These are phyloP conservation scores for Ascochyta pisi DNA, from an alignment of 2,329 filamentous ascomycete genomes.

Conservation along the genomic window DNA sequence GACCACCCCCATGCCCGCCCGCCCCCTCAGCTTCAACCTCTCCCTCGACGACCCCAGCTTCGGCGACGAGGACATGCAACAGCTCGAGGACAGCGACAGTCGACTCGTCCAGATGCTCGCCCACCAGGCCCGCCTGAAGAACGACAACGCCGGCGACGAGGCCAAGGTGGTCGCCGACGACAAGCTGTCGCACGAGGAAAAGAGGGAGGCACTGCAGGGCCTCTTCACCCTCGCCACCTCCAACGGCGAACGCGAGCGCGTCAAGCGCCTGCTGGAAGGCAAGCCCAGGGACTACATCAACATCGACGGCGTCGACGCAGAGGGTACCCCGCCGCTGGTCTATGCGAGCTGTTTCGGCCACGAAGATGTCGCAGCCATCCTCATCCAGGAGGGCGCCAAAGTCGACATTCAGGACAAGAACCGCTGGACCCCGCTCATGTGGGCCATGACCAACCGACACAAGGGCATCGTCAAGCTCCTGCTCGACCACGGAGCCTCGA, in stretches of 20 bases:
- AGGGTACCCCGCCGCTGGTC: constrained; percentile 94
- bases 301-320: constrained; percentile 86
- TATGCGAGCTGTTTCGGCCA: constrained; percentile 99
- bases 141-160: constrained; percentile 73
- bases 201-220: constrained; percentile 82
- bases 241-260: constrained; percentile 87
- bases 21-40: constrained; percentile 84
- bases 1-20: constrained; percentile 82
- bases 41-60: constrained; percentile 79
- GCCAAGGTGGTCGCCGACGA: constrained; percentile 78
- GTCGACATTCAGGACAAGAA: constrained; percentile 96
- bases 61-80: constrained; percentile 68
- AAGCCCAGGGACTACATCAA: constrained; percentile 78
- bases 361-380: constrained; percentile 81
- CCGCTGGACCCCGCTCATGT: constrained; percentile 98
- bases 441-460: constrained; percentile 98
- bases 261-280: constrained; percentile 77
- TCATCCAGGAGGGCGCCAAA: constrained; percentile 84
- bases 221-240: constrained; percentile 93
- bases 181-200: constrained; percentile 76
- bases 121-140: constrained; percentile 85
- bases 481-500: constrained; percentile 91
- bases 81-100: constrained; percentile 78
- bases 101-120: constrained; percentile 95
- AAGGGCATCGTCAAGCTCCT: constrained; percentile 94